Percentiles rank a stretch among this genome's conserved stretches.
Conservation (phyloP, 768 basidiomycete genomes). For the Lyophyllum atratum region DNA sequence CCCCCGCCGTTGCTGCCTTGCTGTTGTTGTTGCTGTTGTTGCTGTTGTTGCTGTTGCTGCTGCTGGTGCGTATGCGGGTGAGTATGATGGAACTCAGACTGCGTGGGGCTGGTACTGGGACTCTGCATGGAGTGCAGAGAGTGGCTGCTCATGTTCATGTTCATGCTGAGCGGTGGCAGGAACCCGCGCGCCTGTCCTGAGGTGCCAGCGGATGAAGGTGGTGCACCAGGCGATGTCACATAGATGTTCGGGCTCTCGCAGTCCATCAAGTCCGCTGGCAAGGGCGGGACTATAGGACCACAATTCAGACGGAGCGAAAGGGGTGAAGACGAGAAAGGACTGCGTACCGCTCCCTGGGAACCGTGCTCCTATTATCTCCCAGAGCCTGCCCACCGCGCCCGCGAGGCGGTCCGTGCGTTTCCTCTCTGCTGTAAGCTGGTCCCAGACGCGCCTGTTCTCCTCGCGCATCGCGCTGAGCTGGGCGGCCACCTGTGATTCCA, state of each 20-base stretch:
- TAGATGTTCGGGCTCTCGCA: constrained; percentile 68
- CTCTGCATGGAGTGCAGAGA: constrained; percentile 46
- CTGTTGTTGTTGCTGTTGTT: constrained; percentile 34
- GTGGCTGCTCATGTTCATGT: constrained; percentile 25
- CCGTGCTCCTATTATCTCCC: constrained; percentile 61
- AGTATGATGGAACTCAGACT: constrained; percentile 48
- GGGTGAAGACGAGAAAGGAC: constrained; percentile 2
- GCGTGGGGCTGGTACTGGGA: constrained; percentile 35
- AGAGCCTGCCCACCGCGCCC: constrained; percentile 57
- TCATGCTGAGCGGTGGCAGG: constrained; percentile 35
- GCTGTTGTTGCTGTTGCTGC: constrained; percentile 28
- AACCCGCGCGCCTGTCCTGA: constrained; percentile 23
- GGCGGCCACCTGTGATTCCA: constrained; percentile 46
- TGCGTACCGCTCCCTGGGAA: constrained; percentile 55
- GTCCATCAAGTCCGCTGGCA: constrained; percentile 57
- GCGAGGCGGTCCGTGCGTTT: constrained; percentile 64
- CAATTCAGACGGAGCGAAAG: not conserved
- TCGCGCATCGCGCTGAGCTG: constrained; percentile 72
- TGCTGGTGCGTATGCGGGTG: constrained; percentile 38
- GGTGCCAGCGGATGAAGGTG: constrained; percentile 11
- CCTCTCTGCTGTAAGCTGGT: constrained; percentile 54
- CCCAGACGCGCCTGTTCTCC: constrained; percentile 67
- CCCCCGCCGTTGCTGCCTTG: constrained; percentile 10
- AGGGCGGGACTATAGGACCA: constrained; percentile 38
- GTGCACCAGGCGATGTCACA: constrained; percentile 57